A percentile compares a stretch with the other conserved stretches of the same genome.
Conservation (phyloP, 2,329 filamentous ascomycete genomes). For the Cercospora sp. region DNA sequence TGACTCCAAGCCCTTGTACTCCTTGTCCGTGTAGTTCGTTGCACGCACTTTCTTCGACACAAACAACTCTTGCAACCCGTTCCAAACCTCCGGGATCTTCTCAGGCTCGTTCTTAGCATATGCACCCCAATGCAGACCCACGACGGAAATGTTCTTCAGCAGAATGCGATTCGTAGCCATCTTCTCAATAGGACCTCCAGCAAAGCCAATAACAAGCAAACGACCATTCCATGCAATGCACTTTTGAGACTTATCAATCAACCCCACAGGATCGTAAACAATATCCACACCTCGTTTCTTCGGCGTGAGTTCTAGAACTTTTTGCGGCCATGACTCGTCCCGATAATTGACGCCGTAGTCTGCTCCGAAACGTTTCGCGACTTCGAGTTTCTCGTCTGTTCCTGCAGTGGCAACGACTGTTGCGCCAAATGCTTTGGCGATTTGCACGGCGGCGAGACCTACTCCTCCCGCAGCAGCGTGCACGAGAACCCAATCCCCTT, state of each 20-base stretch:
- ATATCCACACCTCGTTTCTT: slow-evolving; percentile 78
- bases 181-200: slow-evolving; percentile 83
- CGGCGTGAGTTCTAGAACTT: slow-evolving; percentile 76
- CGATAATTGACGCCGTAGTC: slow-evolving; percentile 81
- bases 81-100: slow-evolving; percentile 73
- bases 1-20: slow-evolving; percentile 78
- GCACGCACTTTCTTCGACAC: slow-evolving; percentile 74
- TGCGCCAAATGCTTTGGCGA: slow-evolving; percentile 88
- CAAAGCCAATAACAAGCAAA: slow-evolving; percentile 85
- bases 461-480: slow-evolving; percentile 93
- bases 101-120: slow-evolving; percentile 73
- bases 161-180: slow-evolving; percentile 89
- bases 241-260: slow-evolving; percentile 84
- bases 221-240: slow-evolving; percentile 93
- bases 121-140: slow-evolving; percentile 89
- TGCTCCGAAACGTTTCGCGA: slow-evolving; percentile 78
- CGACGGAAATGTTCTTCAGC: slow-evolving; percentile 87
- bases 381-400: slow-evolving; percentile 72
- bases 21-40: slow-evolving; percentile 78
- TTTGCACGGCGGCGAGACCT: slow-evolving; percentile 85
- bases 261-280: slow-evolving; percentile 89
- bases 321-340: slow-evolving; percentile 60
- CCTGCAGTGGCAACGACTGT: slow-evolving; percentile 92
- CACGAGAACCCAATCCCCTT: slow-evolving; percentile 81
- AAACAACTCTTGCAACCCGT: slow-evolving; percentile 77